Evolutionary conservation across 768 basidiomycete species (phyloP).

Genomic region (Russula virescens): DNA sequence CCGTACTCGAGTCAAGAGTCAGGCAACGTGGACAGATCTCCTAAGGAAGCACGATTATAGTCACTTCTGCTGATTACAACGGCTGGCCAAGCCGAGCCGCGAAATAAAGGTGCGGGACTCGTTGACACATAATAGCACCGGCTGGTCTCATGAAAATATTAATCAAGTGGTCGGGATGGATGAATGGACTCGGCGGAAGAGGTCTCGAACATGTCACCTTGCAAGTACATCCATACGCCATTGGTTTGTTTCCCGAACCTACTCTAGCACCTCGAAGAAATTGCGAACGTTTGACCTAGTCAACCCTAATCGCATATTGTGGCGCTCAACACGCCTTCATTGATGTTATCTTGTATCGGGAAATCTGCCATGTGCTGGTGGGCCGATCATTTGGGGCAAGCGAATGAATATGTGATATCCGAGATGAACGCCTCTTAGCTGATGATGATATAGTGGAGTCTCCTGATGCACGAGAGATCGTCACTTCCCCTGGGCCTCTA

Average conservation of each 20-base stretch:
- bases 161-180: no score
- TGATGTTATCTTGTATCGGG: conserved; percentile 18
- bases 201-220: no score
- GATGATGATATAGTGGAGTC: conserved; percentile 21
- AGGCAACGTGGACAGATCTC: neutral
- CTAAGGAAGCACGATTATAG: neutral
- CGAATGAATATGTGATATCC: conserved; percentile 46
- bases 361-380: conserved; percentile 25
- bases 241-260: conserved; percentile 35
- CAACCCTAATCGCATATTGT: conserved; percentile 44
- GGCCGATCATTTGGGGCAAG: conserved; percentile 44
- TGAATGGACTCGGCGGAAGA: no score
- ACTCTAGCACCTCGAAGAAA: conserved; percentile 22
- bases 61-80: neutral
- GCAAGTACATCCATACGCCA: no score
- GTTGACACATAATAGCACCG: conserved; percentile 18
- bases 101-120: no score
- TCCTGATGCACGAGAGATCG: conserved; percentile 37
- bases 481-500: conserved; percentile 34
- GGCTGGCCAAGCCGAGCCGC: no score
- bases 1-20: neutral
- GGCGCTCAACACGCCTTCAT: conserved; percentile 40
- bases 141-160: conserved; percentile 23
- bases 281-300: conserved; percentile 35
- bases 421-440: conserved; percentile 34